phyloP scores from a whole-genome alignment of 2,329 filamentous ascomycete genomes.

The Eutypa lata region DNA sequence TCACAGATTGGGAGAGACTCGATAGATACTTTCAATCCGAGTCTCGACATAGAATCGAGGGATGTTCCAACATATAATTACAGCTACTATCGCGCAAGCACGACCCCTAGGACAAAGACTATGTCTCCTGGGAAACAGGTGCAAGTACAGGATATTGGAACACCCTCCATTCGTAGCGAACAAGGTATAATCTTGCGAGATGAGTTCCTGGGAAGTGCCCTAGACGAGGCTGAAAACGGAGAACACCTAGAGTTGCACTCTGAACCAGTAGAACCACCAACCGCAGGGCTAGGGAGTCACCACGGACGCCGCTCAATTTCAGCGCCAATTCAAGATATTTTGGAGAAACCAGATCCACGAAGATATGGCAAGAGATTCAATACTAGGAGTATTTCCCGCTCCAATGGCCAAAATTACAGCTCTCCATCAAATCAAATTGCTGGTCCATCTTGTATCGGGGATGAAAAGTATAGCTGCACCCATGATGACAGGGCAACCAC shows the following conservation, averaged over 20 bases:
- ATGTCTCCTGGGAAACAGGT: conserved; percentile 24
- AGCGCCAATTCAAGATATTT: conserved; percentile 6
- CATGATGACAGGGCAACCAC: not conserved
- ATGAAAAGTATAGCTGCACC: not conserved
- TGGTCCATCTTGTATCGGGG: not conserved
- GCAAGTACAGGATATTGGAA: conserved; percentile 20
- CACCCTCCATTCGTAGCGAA: conserved; percentile 29
- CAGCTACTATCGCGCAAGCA: conserved; percentile 16
- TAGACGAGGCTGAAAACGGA: conserved; percentile 5
- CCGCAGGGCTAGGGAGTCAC: not conserved
- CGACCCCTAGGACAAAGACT: conserved; percentile 20
- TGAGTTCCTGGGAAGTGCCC: conserved; percentile 16
- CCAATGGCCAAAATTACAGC: not conserved
- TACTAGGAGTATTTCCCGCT: not conserved
- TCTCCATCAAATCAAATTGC: not conserved
- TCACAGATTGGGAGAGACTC: conserved; percentile 28
- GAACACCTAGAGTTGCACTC: conserved; percentile 2
- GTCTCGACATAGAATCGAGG: conserved; percentile 24
- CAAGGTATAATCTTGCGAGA: conserved; percentile 28
- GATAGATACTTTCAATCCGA: conserved; percentile 28
- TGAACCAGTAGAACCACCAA: not conserved
- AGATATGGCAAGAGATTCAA: not conserved
- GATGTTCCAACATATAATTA: conserved; percentile 21
- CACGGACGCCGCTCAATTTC: conserved; percentile 13
- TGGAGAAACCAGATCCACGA: not conserved